Evolutionary conservation across 805 yeast genomes (phyloP).

Genomic region (Saturnispora sekii): DNA sequence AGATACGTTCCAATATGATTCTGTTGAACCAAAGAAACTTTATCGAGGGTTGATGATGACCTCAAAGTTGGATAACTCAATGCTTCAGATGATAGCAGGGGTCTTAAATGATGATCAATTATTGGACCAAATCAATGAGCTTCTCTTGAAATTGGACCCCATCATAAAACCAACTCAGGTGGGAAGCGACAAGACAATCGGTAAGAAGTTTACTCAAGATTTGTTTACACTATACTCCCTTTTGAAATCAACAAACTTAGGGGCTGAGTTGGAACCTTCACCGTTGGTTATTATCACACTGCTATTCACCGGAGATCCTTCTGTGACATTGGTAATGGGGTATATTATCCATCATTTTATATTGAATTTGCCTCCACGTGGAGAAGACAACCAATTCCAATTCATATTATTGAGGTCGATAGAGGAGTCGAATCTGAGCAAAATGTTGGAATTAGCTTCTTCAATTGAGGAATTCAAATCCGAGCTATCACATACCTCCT

Average conservation of each 20-base stretch:
- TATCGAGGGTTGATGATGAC: background rate
- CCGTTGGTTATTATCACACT: background rate
- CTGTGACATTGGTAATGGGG: background rate
- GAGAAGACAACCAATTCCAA: background rate
- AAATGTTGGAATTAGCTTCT: background rate
- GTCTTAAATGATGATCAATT: background rate
- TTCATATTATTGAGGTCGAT: constrained; percentile 2
- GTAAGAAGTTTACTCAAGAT: background rate
- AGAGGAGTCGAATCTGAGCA: background rate
- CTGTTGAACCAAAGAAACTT: background rate
- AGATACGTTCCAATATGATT: background rate
- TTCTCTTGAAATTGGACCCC: no score
- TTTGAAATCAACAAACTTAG: background rate
- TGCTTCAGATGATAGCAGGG: background rate
- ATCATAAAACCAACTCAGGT: no score
- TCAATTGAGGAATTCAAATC: background rate
- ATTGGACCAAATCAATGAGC: no score
- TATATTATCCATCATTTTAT: constrained; percentile 3
- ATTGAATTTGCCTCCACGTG: background rate
- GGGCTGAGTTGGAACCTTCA: background rate
- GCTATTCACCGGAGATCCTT: constrained; percentile 1
- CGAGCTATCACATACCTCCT: background rate
- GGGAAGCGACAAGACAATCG: background rate
- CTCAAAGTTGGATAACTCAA: background rate
- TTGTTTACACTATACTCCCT: background rate